phyloP scores from a whole-genome alignment of 129 eudicot species.

The Escallonia herrerae region DNA sequence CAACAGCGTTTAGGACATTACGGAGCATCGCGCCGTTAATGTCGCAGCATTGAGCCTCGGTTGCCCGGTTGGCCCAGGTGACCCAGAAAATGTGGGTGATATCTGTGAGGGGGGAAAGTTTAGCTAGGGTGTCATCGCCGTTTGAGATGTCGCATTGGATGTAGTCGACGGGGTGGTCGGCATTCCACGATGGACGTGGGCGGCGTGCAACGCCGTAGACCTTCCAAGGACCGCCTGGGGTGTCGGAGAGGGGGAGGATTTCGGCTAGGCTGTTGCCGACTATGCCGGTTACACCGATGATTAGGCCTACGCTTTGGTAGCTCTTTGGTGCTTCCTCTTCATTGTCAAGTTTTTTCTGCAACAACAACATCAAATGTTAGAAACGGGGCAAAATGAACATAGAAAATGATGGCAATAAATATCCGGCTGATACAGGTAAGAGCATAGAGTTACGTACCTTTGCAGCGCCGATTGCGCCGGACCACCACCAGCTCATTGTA shows the following conservation, averaged over 20 bases:
- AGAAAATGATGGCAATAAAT: background rate
- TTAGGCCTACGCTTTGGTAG: slow-evolving; percentile 30
- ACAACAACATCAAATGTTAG: no score
- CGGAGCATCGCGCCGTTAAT: slow-evolving; percentile 27
- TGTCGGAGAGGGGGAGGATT: slow-evolving; percentile 41
- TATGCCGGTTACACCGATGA: slow-evolving; percentile 41
- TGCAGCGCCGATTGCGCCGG: slow-evolving; percentile 35
- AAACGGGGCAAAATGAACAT: no score
- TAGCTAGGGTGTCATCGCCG: slow-evolving; percentile 18
- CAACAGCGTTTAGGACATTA: slow-evolving; percentile 25
- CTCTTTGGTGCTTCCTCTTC: slow-evolving; percentile 10
- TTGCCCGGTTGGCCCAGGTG: slow-evolving; percentile 27
- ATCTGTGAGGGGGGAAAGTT: slow-evolving; percentile 31
- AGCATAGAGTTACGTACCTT: slow-evolving; percentile 9
- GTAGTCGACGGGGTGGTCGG: slow-evolving; percentile 34
- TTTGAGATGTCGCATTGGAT: slow-evolving; percentile 35
- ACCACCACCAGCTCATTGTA: slow-evolving; percentile 50
- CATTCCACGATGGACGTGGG: slow-evolving; percentile 35
- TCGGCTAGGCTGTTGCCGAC: slow-evolving; percentile 44
- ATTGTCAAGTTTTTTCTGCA: slow-evolving; percentile 23
- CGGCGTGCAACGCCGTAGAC: slow-evolving; percentile 49
- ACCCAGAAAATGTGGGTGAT: slow-evolving; percentile 39
- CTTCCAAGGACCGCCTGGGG: slow-evolving; percentile 60
- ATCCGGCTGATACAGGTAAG: background rate
- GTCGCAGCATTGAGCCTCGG: slow-evolving; percentile 21